These are phyloP conservation scores for Zarea fungicola DNA, from an alignment of 2,329 filamentous ascomycete species.

Conservation along the genomic window DNA sequence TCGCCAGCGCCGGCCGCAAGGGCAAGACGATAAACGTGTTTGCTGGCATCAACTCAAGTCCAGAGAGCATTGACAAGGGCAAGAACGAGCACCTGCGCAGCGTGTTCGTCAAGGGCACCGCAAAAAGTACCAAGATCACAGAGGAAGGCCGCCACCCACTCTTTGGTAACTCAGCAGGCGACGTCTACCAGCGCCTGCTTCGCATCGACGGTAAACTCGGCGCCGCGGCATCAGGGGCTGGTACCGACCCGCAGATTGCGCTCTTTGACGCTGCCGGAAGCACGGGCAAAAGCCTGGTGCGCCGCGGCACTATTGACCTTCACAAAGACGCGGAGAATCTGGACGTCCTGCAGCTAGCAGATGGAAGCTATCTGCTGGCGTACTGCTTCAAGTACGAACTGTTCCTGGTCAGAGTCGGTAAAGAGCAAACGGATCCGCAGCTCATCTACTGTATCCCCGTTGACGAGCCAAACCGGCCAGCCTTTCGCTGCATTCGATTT, in stretches of 20 bases:
- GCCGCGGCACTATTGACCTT: slow-evolving; percentile 46
- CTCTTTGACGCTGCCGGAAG: slow-evolving; percentile 75
- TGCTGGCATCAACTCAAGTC: slow-evolving; percentile 80
- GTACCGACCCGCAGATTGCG: slow-evolving; percentile 70
- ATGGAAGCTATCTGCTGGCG: slow-evolving; percentile 63
- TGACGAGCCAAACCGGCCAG: slow-evolving; percentile 41
- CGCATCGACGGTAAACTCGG: slow-evolving; percentile 62
- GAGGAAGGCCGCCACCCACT: slow-evolving; percentile 39
- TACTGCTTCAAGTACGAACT: slow-evolving; percentile 77
- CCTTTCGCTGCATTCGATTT: slow-evolving; percentile 55
- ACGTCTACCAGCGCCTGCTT: slow-evolving; percentile 55
- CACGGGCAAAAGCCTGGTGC: slow-evolving; percentile 41
- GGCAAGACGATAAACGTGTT: slow-evolving; percentile 51
- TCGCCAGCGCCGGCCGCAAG: slow-evolving; percentile 58
- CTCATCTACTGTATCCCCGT: slow-evolving; percentile 53
- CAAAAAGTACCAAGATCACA: slow-evolving; percentile 26
- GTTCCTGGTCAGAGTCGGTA: slow-evolving; percentile 57
- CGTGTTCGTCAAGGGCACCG: slow-evolving; percentile 53
- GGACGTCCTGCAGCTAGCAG: slow-evolving; percentile 58
- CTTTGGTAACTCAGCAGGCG: slow-evolving; percentile 44
- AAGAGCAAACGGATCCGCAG: slow-evolving; percentile 42
- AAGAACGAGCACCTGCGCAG: slow-evolving; percentile 81
- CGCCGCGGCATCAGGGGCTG: slow-evolving; percentile 72
- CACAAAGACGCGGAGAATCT: slow-evolving; percentile 60
- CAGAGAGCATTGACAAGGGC: slow-evolving; percentile 64